Percentiles rank a stretch among this genome's conserved stretches.
phyloP scores from a whole-genome alignment of 2,329 filamentous ascomycete genomes.

The Pestalotiopsis fici region DNA sequence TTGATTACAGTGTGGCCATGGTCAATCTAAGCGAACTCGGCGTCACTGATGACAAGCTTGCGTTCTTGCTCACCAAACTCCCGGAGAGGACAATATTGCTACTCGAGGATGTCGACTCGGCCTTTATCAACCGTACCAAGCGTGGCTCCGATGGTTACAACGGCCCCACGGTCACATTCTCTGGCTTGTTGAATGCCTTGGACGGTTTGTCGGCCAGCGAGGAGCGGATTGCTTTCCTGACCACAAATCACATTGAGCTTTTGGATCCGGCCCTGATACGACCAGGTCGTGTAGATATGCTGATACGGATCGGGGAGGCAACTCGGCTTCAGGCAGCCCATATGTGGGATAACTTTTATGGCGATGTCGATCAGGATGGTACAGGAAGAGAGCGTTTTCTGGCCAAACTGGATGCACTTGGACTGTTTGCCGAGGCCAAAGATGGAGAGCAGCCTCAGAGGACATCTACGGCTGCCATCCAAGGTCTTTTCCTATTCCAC shows the following conservation, averaged over 20 bases:
- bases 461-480: slow-evolving; percentile 88
- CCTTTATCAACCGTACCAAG: slow-evolving; percentile 80
- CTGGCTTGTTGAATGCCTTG: slow-evolving; percentile 79
- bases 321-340: slow-evolving; percentile 79
- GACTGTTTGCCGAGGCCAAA: slow-evolving; percentile 63
- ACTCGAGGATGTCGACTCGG: slow-evolving; percentile 89
- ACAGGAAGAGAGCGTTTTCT: slow-evolving; percentile 70
- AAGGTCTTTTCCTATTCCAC: slow-evolving; percentile 93
- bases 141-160: slow-evolving; percentile 80
- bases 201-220: slow-evolving; percentile 95
- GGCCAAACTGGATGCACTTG: slow-evolving; percentile 65
- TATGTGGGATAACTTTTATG: slow-evolving; percentile 96
- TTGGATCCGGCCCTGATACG: slow-evolving; percentile 87
- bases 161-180: slow-evolving; percentile 91
- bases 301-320: slow-evolving; percentile 84
- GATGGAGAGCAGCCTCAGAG: slow-evolving; percentile 47
- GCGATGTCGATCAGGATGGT: slow-evolving; percentile 71
- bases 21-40: slow-evolving; percentile 88
- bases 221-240: slow-evolving; percentile 90
- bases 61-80: slow-evolving; percentile 82
- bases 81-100: slow-evolving; percentile 81
- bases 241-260: slow-evolving; percentile 90
- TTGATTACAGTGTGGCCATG: slow-evolving; percentile 92
- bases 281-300: slow-evolving; percentile 92
- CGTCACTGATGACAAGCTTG: slow-evolving; percentile 86